phyloP scores from a whole-genome alignment of 805 yeast species.

The Yarrowia sp. region DNA sequence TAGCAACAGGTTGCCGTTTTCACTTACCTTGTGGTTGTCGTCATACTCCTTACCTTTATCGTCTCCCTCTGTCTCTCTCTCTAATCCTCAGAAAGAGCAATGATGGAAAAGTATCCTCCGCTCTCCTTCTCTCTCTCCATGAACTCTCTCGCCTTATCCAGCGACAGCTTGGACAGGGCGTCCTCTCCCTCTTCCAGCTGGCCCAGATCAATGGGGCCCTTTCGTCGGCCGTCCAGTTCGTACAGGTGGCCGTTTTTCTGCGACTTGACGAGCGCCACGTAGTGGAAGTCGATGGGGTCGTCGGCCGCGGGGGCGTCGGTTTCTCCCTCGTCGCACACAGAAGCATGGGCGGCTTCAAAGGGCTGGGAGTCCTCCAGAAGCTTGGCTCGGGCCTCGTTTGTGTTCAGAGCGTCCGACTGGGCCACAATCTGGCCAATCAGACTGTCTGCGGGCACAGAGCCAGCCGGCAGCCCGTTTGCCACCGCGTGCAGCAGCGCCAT shows the following conservation, averaged over 20 bases:
- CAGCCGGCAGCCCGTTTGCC: constrained; percentile 50
- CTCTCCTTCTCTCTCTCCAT: constrained; percentile 56
- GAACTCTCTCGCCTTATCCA: constrained; percentile 67
- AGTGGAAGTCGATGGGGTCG: constrained; percentile 68
- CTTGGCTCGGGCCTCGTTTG: constrained; percentile 52
- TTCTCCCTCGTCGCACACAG: constrained; percentile 51
- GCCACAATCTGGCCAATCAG: constrained; percentile 47
- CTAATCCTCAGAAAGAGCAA: constrained; percentile 62
- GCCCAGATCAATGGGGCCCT: constrained; percentile 74
- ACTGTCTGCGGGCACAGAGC: constrained; percentile 47
- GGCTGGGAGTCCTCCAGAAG: constrained; percentile 55
- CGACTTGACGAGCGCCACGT: constrained; percentile 70
- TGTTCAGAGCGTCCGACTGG: constrained; percentile 44
- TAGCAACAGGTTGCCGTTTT: neutral
- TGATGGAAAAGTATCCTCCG: constrained; percentile 65
- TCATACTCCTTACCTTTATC: neutral
- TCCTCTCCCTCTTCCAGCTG: constrained; percentile 54
- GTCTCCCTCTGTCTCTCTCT: neutral
- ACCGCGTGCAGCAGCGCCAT: constrained; percentile 81
- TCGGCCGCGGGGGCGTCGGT: constrained; percentile 54
- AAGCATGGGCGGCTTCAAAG: constrained; percentile 53
- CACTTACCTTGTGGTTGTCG: constrained; percentile 1
- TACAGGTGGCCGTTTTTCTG: constrained; percentile 64
- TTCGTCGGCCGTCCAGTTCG: constrained; percentile 89
- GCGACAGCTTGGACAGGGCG: constrained; percentile 59